Conservation (phyloP, 2,329 filamentous ascomycete species). For the Hypoxylon sp. region DNA sequence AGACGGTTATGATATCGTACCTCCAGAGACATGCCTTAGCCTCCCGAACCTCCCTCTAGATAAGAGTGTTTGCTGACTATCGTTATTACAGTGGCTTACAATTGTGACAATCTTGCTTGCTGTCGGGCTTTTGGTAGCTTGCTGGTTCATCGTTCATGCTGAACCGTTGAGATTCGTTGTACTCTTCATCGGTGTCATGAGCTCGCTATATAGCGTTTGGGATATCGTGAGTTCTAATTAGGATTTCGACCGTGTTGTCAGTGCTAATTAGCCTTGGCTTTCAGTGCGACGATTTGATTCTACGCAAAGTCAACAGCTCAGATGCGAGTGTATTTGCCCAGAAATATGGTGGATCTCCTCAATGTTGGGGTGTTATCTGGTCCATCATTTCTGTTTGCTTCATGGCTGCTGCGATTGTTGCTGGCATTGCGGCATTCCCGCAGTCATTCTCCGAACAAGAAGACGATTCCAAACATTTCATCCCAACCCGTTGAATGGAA, state of each 20-base stretch:
- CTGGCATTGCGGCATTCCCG: conserved; percentile 81
- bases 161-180: conserved; percentile 81
- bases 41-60: background rate
- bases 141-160: conserved; percentile 85
- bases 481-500: conserved; percentile 39
- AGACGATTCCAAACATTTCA: conserved; percentile 45
- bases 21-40: background rate
- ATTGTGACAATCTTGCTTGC: conserved; percentile 78
- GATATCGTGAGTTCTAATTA: conserved; percentile 71
- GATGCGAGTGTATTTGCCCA: conserved; percentile 85
- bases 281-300: conserved; percentile 82
- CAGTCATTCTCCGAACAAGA: conserved; percentile 69
- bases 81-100: conserved; percentile 71
- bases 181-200: conserved; percentile 87
- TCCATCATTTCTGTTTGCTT: conserved; percentile 78
- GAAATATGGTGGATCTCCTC: conserved; percentile 82
- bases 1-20: background rate
- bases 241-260: background rate
- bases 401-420: conserved; percentile 81
- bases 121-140: conserved; percentile 78
- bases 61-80: background rate
- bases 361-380: conserved; percentile 87
- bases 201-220: conserved; percentile 84
- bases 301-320: conserved; percentile 84
- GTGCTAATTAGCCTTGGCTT: conserved; percentile 13